Evolutionary conservation across 108 stramenopile genomes (phyloP), one percentile per base, ranked within the genome.

Genomic region (Fistulifera solaris): DNA sequence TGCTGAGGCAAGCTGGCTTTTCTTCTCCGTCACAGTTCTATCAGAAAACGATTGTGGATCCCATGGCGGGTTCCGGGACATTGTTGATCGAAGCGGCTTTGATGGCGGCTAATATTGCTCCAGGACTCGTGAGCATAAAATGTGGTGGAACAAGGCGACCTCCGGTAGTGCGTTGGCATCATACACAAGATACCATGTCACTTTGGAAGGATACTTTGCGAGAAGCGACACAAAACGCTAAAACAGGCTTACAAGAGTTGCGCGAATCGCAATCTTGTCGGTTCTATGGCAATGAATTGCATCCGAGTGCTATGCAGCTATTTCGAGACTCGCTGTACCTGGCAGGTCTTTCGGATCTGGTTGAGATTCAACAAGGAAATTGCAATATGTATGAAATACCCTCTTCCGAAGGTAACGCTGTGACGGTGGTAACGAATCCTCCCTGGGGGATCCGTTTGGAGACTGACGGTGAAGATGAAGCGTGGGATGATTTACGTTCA

Each of bases 61-160:
- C 89, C 8, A 90, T 90, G 89, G 69, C 75, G 2, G 89, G 89
- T 11, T 84, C 83, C 47, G 89, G 71, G 15, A 81, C 89, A 7
- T 60, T 90, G 7, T 54, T 81, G 11, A 49, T 75, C 18, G 89
- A 90, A 57, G 89, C 85, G 15, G 76, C 75, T 5, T 59, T 90
- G 65, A 84, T 90, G 51, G 83, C 85, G 16, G 68, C 71, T 16
- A 77, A 87, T 52, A 52, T 87, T 56, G 80, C 89, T n/a, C 89
- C 89, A 4, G 84, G 85, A 18, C 51, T 87, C 25, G 59, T 72
- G 62, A 56, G 85, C 12, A 81, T 85, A 23, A 73, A 69, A 16
- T 73, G 66, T 54, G 73, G 72, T 23, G 70, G 60, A 27, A 73
- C 77, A 57, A 55, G 65, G 11, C 25, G 53, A 28, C 89, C 89